phyloP scores from a whole-genome alignment of 495 filamentous ascomycete species.

The Hypoxylon fragiforme region DNA sequence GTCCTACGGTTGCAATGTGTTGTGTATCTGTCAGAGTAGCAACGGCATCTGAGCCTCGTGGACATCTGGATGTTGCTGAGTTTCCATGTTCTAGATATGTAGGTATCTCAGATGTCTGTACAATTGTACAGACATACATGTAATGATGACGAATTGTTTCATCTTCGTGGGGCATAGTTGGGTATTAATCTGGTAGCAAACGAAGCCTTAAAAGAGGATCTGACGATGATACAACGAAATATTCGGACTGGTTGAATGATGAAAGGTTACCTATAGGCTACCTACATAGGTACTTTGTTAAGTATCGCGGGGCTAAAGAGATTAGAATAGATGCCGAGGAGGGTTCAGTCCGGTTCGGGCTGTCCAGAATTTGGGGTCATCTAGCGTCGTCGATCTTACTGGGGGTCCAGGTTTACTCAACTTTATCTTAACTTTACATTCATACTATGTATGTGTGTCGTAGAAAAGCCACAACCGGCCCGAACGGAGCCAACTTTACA shows the following conservation, averaged over 20 bases:
- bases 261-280: background rate
- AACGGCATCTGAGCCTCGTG: slow-evolving; percentile 26
- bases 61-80: too few species aligned
- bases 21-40: slow-evolving; percentile 10
- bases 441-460: too few species aligned
- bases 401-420: slow-evolving; percentile 7
- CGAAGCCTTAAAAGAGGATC: too few species aligned
- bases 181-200: slow-evolving; percentile 8
- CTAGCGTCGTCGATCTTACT: slow-evolving; percentile 26
- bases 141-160: too few species aligned
- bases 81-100: too few species aligned
- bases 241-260: slow-evolving; percentile 1
- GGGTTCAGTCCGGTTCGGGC: background rate
- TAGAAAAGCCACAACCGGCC: background rate
- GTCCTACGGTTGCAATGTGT: slow-evolving; percentile 15
- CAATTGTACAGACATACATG: too few species aligned
- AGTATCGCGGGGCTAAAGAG: slow-evolving; percentile 13
- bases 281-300: too few species aligned
- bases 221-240: background rate
- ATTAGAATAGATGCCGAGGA: background rate
- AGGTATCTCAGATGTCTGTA: too few species aligned
- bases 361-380: slow-evolving; percentile 13
- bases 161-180: slow-evolving; percentile 12
- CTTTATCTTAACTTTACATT: slow-evolving; percentile 6
- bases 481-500: background rate